These are phyloP conservation scores for Ogataea allantospora DNA, from an alignment of 805 yeast species.

Conservation along the genomic window DNA sequence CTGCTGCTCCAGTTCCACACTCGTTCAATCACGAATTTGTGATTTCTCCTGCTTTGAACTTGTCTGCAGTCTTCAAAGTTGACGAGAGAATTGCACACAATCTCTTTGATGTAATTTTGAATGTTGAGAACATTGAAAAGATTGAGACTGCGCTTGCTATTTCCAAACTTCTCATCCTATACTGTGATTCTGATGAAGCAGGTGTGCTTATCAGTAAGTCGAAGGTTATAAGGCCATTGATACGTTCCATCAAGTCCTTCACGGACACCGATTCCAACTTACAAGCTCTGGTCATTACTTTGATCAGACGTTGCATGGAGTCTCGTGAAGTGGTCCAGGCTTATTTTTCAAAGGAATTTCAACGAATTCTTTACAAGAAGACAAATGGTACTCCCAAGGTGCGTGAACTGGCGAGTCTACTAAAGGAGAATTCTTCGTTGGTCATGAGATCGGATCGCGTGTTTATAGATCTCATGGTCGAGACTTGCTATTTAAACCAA, in stretches of 20 bases:
- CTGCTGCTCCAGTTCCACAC: conserved; percentile 47
- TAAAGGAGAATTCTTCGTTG: conserved; percentile 51
- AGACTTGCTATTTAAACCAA: conserved; percentile 18
- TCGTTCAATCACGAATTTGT: conserved; percentile 19
- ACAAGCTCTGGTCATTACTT: conserved; percentile 48
- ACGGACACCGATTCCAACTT: conserved; percentile 37
- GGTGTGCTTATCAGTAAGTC: conserved; percentile 45
- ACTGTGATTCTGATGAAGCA: conserved; percentile 43
- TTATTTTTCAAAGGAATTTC: conserved; percentile 51
- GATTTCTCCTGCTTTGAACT: conserved; percentile 16
- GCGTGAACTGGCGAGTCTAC: conserved; percentile 44
- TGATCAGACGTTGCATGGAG: conserved; percentile 73
- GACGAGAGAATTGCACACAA: conserved; percentile 24
- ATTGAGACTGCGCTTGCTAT: conserved; percentile 50
- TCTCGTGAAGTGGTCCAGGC: conserved; percentile 46
- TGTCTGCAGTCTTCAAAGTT: conserved; percentile 22
- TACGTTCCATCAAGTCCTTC: conserved; percentile 40
- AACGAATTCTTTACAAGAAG: conserved; percentile 35
- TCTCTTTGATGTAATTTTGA: conserved; percentile 45
- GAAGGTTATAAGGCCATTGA: conserved; percentile 45
- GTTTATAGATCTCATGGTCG: conserved; percentile 27
- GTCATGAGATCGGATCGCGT: conserved; percentile 37
- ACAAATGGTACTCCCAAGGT: conserved; percentile 21
- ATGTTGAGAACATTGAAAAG: conserved; percentile 39
- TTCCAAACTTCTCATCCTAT: conserved; percentile 54